Conservation (phyloP, 2,329 filamentous ascomycete species). For the Penicillium sp. region DNA sequence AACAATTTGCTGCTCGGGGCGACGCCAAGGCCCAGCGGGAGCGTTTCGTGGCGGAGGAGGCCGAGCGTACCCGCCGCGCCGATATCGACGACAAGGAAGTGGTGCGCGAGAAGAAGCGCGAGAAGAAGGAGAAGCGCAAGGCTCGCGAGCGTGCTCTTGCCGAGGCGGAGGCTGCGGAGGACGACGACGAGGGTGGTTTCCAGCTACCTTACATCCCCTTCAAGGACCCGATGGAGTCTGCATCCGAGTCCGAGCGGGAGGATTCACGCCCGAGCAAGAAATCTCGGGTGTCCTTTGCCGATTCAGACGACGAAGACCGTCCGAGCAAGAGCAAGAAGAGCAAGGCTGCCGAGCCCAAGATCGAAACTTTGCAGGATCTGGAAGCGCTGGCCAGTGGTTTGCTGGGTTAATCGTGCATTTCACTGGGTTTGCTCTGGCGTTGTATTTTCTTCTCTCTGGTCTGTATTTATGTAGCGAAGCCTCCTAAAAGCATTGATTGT, state of each 20-base stretch:
- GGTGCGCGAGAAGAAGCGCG: slow-evolving; percentile 69
- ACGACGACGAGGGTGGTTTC: slow-evolving; percentile 15
- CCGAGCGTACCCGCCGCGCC: slow-evolving; percentile 67
- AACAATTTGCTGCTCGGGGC: slow-evolving; percentile 73
- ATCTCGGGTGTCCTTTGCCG: slow-evolving; percentile 40
- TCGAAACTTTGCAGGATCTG: slow-evolving; percentile 49
- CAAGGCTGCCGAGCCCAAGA: slow-evolving; percentile 26
- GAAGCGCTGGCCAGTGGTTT: slow-evolving; percentile 48
- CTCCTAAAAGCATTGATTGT: slow-evolving; percentile 3
- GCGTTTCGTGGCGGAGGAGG: slow-evolving; percentile 76
- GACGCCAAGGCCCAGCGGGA: slow-evolving; percentile 72
- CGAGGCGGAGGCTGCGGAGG: slow-evolving; percentile 31
- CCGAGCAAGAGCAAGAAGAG: slow-evolving; percentile 29
- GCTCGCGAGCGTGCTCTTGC: slow-evolving; percentile 39
- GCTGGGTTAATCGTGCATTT: slow-evolving; percentile 30
- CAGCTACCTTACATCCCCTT: slow-evolving; percentile 23
- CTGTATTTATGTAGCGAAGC: slow-evolving; percentile 7
- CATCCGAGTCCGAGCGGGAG: slow-evolving; percentile 24
- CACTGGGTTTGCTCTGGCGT: neutral
- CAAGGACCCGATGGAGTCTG: slow-evolving; percentile 20
- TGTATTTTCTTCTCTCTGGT: neutral
- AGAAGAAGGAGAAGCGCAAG: slow-evolving; percentile 49
- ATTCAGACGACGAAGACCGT: slow-evolving; percentile 26
- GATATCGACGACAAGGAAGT: slow-evolving; percentile 82
- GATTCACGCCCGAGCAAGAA: slow-evolving; percentile 39